These are phyloP conservation scores for Coemansia sp. DNA, from an alignment of 192 early-diverging fungal species.

Conservation along the genomic window DNA sequence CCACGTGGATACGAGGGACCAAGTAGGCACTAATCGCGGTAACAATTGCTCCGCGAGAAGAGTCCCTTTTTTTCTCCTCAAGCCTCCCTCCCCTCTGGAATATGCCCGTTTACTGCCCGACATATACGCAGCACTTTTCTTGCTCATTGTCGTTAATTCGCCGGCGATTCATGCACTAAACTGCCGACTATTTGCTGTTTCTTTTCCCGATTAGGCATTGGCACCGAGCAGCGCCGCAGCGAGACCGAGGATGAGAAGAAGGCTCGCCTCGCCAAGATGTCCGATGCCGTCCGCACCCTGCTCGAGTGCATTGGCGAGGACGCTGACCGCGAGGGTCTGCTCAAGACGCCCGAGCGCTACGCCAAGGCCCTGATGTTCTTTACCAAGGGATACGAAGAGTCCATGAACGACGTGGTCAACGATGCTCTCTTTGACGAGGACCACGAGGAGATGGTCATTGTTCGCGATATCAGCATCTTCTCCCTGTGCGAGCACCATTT, in stretches of 20 bases:
- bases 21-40: not conserved
- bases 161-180: not conserved
- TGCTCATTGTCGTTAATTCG: not conserved
- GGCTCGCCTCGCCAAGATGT: constrained; percentile 71
- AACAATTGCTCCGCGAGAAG: not conserved
- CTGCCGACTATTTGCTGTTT: not conserved
- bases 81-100: not conserved
- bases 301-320: constrained; percentile 95
- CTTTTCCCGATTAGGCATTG: constrained; percentile 58
- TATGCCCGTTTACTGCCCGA: not conserved
- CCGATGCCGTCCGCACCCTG: constrained; percentile 82
- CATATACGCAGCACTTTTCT: not conserved
- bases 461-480: constrained; percentile 93
- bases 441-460: constrained; percentile 99
- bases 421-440: constrained; percentile 97
- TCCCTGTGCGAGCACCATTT: constrained; percentile 98
- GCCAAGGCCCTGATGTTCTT: constrained; percentile 98
- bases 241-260: constrained; percentile 74
- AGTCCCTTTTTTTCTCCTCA: not conserved
- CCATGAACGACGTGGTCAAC: constrained; percentile 85
- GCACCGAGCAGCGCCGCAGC: constrained; percentile 73
- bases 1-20: not conserved
- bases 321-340: constrained; percentile 85
- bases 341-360: constrained; percentile 94
- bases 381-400: constrained; percentile 97